Conservation (phyloP, 176 grass and related monocot species). For the Carex littledalei region DNA sequence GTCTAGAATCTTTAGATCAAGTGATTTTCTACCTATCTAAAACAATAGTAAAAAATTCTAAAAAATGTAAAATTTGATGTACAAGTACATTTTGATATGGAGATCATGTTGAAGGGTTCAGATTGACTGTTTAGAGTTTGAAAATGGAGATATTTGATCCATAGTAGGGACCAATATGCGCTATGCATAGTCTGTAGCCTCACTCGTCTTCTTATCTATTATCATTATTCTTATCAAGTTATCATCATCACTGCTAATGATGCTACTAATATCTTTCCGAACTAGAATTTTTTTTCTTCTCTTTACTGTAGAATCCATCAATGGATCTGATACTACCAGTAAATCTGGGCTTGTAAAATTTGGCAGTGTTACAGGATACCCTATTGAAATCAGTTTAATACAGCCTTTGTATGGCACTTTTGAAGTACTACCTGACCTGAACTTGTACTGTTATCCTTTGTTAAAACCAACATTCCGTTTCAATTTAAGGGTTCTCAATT, state of each 20-base stretch:
- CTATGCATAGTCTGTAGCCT: too few relatives aligned
- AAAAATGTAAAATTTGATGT: too few relatives aligned
- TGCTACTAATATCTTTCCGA: background rate
- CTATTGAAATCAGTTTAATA: background rate
- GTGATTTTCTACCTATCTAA: too few relatives aligned
- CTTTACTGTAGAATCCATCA: background rate
- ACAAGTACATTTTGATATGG: too few relatives aligned
- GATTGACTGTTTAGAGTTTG: too few relatives aligned
- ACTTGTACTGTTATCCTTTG: background rate
- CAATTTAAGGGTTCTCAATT: background rate
- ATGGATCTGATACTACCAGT: background rate
- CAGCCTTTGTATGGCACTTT: background rate
- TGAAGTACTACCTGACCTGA: background rate
- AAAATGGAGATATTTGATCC: too few relatives aligned
- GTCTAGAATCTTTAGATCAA: too few relatives aligned
- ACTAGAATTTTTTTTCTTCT: background rate
- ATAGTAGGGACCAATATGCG: too few relatives aligned
- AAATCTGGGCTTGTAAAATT: background rate
- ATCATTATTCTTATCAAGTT: background rate
- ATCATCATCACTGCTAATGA: background rate
- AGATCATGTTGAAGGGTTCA: too few relatives aligned
- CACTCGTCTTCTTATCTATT: constrained; percentile 15
- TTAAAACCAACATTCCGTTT: background rate
- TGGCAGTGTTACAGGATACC: background rate
- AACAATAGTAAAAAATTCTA: too few relatives aligned